Conservation (phyloP, 495 filamentous ascomycete species). For the Xylaria sp. region DNA sequence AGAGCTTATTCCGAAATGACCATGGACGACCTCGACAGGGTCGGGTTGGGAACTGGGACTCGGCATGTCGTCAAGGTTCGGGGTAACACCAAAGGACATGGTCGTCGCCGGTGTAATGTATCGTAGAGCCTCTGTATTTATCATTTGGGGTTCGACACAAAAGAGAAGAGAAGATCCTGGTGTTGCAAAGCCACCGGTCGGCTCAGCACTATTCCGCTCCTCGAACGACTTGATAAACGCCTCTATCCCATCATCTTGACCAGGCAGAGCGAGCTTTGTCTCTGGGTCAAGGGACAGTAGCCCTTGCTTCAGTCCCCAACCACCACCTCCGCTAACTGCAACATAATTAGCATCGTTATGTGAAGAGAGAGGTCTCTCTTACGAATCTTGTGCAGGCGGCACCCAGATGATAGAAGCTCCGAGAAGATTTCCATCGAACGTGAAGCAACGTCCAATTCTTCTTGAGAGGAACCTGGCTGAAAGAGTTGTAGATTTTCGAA, state of each 20-base stretch:
- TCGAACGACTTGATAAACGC: slow-evolving; percentile 41
- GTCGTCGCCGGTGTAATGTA: slow-evolving; percentile 20
- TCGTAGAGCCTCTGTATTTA: slow-evolving; percentile 26
- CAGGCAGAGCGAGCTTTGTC: slow-evolving; percentile 45
- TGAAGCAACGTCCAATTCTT: slow-evolving; percentile 32
- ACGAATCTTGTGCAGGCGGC: slow-evolving; percentile 68
- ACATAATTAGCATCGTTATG: slow-evolving; percentile 24
- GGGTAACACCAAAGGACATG: slow-evolving; percentile 32
- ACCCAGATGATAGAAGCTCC: slow-evolving; percentile 51
- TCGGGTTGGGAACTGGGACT: not conserved
- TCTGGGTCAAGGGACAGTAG: slow-evolving; percentile 84
- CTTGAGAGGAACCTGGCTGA: slow-evolving; percentile 27
- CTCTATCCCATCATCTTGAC: slow-evolving; percentile 39
- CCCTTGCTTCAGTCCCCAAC: slow-evolving; percentile 87
- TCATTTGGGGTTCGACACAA: slow-evolving; percentile 45
- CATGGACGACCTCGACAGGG: slow-evolving; percentile 31
- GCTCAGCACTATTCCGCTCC: slow-evolving; percentile 32
- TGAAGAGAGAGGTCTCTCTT: slow-evolving; percentile 33
- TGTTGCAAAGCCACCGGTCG: slow-evolving; percentile 43
- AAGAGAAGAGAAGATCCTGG: slow-evolving; percentile 59
- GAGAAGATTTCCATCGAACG: slow-evolving; percentile 33
- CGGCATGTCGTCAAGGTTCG: slow-evolving; percentile 28
- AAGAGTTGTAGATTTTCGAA: slow-evolving; percentile 33
- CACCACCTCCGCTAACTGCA: slow-evolving; percentile 85
- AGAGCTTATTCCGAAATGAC: slow-evolving; percentile 52